phyloP scores from a whole-genome alignment of 2,329 filamentous ascomycete species.

The Aspergillus sp. region DNA sequence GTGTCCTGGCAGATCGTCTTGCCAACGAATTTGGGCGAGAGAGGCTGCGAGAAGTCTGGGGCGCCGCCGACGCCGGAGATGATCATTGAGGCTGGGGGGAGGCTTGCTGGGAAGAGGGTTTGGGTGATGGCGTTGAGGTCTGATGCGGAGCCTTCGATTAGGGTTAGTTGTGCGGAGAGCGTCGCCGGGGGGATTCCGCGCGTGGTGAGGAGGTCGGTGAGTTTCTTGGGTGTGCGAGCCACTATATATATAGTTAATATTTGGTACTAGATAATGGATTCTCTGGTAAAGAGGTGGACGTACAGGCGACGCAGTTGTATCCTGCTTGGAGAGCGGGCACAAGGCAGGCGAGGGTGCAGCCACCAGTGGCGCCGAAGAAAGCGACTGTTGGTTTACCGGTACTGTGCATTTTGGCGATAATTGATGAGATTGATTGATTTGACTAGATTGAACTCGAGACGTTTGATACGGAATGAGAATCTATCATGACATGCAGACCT shows the following conservation, averaged over 20 bases:
- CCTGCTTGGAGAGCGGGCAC: constrained; percentile 45
- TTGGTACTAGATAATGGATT: neutral
- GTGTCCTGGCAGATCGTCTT: constrained; percentile 35
- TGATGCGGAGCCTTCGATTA: constrained; percentile 50
- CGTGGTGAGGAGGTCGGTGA: constrained; percentile 42
- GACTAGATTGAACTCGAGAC: neutral
- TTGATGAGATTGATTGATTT: too few species aligned
- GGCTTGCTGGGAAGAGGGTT: constrained; percentile 24
- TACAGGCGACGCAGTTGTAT: constrained; percentile 45
- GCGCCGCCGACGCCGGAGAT: constrained; percentile 49
- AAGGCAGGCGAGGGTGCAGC: constrained; percentile 46
- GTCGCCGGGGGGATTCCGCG: constrained; percentile 39
- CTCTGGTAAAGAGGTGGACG: neutral
- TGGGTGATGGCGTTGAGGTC: constrained; percentile 42
- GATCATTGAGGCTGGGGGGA: constrained; percentile 38
- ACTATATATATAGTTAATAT: constrained; percentile 24
- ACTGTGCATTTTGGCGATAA: neutral
- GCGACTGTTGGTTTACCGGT: constrained; percentile 37
- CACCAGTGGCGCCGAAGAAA: constrained; percentile 56
- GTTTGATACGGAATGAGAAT: neutral
- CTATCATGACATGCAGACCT: neutral
- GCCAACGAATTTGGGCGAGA: constrained; percentile 32
- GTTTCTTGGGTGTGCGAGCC: constrained; percentile 51
- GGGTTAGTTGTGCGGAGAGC: constrained; percentile 44
- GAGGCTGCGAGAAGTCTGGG: constrained; percentile 26